A percentile compares a stretch with the other conserved stretches of the same genome.
Evolutionary conservation across 306 rosid species (phyloP).

Genomic region (Acacia acuminata): DNA sequence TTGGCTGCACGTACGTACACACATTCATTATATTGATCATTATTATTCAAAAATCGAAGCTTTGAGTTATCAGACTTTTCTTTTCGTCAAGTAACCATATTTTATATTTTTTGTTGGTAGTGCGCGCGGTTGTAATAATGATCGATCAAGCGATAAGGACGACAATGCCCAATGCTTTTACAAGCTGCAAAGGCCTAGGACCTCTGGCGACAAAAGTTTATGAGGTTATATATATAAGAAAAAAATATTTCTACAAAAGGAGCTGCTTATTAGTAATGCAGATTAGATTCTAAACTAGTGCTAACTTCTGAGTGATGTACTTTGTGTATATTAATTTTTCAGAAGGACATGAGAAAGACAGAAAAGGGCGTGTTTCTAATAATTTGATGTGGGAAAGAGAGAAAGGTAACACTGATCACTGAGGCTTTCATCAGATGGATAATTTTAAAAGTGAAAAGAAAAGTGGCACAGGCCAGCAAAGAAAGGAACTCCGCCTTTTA

Average conservation of each 20-base stretch:
- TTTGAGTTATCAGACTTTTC: background rate
- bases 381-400: background rate
- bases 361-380: background rate
- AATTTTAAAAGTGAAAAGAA: conserved; percentile 21
- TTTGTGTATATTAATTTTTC: background rate
- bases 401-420: conserved; percentile 14
- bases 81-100: background rate
- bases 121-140: background rate
- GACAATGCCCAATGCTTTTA: background rate
- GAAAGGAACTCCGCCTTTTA: conserved; percentile 30
- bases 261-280: background rate
- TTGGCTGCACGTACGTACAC: conserved; percentile 31
- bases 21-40: background rate
- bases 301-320: background rate
- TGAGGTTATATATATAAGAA: background rate
- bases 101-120: background rate
- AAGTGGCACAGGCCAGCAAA: conserved; percentile 24
- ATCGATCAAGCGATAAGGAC: background rate
- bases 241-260: background rate
- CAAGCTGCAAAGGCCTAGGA: background rate
- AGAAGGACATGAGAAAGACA: background rate
- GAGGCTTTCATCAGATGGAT: background rate
- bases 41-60: background rate
- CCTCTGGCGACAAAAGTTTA: background rate
- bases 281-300: background rate